Evolutionary conservation across 1,139 yeast genomes (phyloP).

Genomic region (Arxiozyma slooffiae): DNA sequence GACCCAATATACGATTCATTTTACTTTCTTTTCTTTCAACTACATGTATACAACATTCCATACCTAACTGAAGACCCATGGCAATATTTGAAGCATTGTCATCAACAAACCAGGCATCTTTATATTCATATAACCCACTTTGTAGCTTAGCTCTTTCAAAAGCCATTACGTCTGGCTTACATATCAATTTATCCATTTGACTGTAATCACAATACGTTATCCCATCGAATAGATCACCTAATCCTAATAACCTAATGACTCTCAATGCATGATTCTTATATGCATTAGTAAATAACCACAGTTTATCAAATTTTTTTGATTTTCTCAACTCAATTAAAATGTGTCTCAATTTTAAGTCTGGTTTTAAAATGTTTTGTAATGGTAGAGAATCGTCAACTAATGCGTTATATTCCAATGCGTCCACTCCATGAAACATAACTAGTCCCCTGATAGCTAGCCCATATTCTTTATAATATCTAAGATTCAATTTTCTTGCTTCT

Average conservation of each 20-base stretch:
- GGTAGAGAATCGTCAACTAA: constrained; percentile 91
- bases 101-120: constrained; percentile 62
- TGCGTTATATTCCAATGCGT: constrained; percentile 79
- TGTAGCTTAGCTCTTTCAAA: constrained; percentile 48
- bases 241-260: constrained; percentile 66
- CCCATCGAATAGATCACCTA: constrained; percentile 89
- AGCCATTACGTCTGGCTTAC: constrained; percentile 73
- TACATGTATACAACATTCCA: constrained; percentile 36
- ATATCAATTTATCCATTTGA: constrained; percentile 47
- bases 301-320: constrained; percentile 40
- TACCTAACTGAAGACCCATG: constrained; percentile 37
- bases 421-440: constrained; percentile 69
- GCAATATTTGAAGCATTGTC: constrained; percentile 61
- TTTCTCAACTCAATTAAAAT: constrained; percentile 41
- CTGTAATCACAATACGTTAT: constrained; percentile 84
- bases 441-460: constrained; percentile 92
- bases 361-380: constrained; percentile 59
- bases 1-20: constrained; percentile 24
- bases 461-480: constrained; percentile 69
- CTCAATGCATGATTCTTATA: constrained; percentile 79
- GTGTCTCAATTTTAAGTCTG: constrained; percentile 45
- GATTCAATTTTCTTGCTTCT: constrained; percentile 67
- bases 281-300: constrained; percentile 93
- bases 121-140: constrained; percentile 46
- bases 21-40: constrained; percentile 35